Percentiles rank a stretch among this genome's conserved stretches.
Conservation (phyloP, 2,329 filamentous ascomycete species). For the Dactylellina leptospora region DNA sequence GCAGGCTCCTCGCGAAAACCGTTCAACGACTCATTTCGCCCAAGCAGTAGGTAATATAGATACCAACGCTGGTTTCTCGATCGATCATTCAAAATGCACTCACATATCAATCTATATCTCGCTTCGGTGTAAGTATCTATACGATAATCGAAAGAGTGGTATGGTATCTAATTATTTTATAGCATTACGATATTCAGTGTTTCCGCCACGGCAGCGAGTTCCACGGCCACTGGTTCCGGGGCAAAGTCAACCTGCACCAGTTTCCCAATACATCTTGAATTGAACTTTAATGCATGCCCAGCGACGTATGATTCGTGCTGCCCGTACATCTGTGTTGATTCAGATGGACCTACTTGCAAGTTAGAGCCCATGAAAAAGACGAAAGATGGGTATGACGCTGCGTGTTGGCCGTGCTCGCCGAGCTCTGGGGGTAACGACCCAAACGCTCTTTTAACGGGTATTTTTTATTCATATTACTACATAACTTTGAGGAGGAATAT, state of each 20-base stretch:
- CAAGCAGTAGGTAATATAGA: too few species aligned
- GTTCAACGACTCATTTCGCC: too few species aligned
- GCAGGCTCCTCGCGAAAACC: too few species aligned
- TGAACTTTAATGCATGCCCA: neutral
- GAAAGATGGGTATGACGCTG: neutral
- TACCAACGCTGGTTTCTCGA: too few species aligned
- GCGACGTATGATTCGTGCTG: neutral
- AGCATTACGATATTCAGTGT: neutral
- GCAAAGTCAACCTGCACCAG: neutral
- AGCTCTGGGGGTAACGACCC: neutral
- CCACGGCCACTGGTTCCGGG: neutral
- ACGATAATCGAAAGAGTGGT: too few species aligned
- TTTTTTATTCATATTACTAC: neutral
- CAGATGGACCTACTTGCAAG: neutral
- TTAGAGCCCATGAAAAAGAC: neutral
- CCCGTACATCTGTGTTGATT: conserved; percentile 1
- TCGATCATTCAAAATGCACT: neutral
- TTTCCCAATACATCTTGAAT: neutral
- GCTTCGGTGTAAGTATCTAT: neutral
- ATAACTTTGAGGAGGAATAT: neutral
- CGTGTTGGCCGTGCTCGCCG: neutral
- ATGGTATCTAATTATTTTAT: neutral
- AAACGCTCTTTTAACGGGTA: too few species aligned
- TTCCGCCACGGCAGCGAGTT: neutral
- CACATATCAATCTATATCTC: neutral